Percentiles rank a stretch among this genome's conserved stretches.
These are phyloP conservation scores for Exophiala alcalophila DNA, from an alignment of 2,329 filamentous ascomycete species.

Conservation along the genomic window DNA sequence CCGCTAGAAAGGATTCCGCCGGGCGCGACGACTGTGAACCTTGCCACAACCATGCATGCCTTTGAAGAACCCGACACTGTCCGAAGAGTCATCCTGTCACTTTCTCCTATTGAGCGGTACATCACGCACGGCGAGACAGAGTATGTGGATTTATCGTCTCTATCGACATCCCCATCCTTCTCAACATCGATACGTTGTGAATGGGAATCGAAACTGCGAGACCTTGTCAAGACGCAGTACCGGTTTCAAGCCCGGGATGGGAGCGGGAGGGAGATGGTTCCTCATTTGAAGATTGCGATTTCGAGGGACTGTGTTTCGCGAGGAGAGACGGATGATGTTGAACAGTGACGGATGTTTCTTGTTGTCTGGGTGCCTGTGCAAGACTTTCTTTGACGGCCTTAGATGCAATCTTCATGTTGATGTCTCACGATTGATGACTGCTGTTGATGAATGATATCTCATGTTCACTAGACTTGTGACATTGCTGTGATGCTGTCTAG, in stretches of 20 bases:
- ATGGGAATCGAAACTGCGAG: background rate
- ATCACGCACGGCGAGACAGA: background rate
- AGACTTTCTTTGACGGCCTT: too few species aligned
- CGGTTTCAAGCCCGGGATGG: background rate
- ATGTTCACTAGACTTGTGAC: too few species aligned
- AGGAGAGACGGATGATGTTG: too few species aligned
- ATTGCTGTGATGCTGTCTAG: too few species aligned
- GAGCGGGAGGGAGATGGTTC: conserved; percentile 2
- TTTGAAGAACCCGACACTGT: conserved; percentile 5
- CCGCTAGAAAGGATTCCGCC: conserved; percentile 21
- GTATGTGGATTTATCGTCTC: background rate
- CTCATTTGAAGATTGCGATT: conserved; percentile 6
- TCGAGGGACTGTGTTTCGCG: background rate
- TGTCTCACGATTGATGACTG: too few species aligned
- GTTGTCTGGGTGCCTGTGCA: too few species aligned
- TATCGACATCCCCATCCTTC: background rate
- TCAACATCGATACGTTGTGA: too few species aligned
- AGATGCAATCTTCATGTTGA: too few species aligned
- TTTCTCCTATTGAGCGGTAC: conserved; percentile 5
- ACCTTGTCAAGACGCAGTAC: conserved; percentile 3
- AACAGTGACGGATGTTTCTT: too few species aligned
- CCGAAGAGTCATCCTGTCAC: background rate
- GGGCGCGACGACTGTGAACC: conserved; percentile 6
- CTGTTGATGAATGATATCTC: too few species aligned
- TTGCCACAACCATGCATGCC: background rate